Conservation (phyloP, 148 eudicot species). For the Diospyros kaki region DNA sequence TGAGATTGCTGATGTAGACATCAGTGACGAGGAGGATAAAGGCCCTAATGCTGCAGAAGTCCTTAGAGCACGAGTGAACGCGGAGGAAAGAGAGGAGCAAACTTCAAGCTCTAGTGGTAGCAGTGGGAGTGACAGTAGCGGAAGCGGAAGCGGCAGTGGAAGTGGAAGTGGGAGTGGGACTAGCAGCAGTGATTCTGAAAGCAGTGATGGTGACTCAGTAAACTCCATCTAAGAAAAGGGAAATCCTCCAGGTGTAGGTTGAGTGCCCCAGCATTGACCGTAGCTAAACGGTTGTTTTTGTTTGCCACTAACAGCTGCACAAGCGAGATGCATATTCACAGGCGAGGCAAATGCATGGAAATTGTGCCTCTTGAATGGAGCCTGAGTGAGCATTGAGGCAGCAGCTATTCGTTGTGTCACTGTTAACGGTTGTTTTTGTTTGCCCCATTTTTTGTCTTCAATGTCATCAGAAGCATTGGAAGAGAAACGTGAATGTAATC, state of each 20-base stretch:
- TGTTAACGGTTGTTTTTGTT: too few relatives aligned
- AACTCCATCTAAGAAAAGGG: slow-evolving; percentile 42
- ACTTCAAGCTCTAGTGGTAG: slow-evolving; percentile 70
- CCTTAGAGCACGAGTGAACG: slow-evolving; percentile 78
- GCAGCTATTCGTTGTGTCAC: too few relatives aligned
- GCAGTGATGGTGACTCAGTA: slow-evolving; percentile 63
- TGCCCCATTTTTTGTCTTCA: too few relatives aligned
- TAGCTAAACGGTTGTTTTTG: neutral
- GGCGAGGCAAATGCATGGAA: too few relatives aligned
- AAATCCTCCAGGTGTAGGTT: neutral
- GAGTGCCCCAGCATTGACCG: neutral
- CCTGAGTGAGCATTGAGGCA: too few relatives aligned
- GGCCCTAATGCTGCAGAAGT: slow-evolving; percentile 78
- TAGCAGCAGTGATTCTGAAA: slow-evolving; percentile 58
- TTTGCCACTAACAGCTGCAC: neutral
- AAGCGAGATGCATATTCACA: neutral
- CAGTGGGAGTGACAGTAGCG: slow-evolving; percentile 71
- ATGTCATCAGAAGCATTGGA: too few relatives aligned
- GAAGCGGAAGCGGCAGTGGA: slow-evolving; percentile 47
- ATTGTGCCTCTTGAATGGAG: too few relatives aligned
- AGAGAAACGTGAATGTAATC: too few relatives aligned
- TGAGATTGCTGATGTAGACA: slow-evolving; percentile 78
- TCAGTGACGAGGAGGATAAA: slow-evolving; percentile 59
- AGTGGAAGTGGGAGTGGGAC: slow-evolving; percentile 51
- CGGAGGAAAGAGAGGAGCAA: slow-evolving; percentile 42